Base-by-base conservation (phyloP, 2,329 filamentous ascomycete species). In the Phialophora tarda region DNA sequence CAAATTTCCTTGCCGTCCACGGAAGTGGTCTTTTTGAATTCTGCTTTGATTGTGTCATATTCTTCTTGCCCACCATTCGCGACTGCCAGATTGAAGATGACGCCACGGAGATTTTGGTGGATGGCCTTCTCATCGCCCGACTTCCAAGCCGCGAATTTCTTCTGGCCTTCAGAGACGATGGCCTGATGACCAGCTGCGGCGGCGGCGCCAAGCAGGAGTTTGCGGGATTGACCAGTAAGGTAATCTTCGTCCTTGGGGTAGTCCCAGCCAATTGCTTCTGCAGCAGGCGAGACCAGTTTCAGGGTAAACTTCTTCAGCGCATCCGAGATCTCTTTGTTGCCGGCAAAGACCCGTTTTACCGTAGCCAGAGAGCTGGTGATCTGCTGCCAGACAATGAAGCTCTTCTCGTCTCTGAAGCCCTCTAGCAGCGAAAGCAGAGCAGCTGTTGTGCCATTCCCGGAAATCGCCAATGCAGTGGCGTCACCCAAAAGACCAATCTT, bases 401-500 rank as follows among this genome's bases (percentile, higher is more conserved):
- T 92, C 1, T 85, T 85, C 80, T 99, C 95, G 59, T 85, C 82
- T 67, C 88, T 84, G 78, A 98, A 93, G n/a, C 91, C 90, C 77
- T 96, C 87, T 11, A 97, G 81, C 73, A 99, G 91, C 12, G 91
- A 88, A 32, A 99, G 82, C 12, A 99, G 84, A 8, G 91, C 91
- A 26, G 92, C 83, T 0, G 93, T 97, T 3, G 88, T 91, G 58
- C 90, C 89, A 75, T 95, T 88, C 24, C 95, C 95, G 65, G 95
- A 91, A 67, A 96, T 88, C 44, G 95, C 93, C 71, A 98, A 86
- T 59, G 95, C 93, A 55, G 91, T 91, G 23, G 94, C 92, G 74
- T 97, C 96, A 67, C 92, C 93, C 66, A 97, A 87, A 60, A 97
- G 87, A 48, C 92, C 92, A 73, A 98, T 97, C 82, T 95, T 96